phyloP scores from a whole-genome alignment of 2,329 filamentous ascomycete genomes.

The Hypomyces perniciosus region DNA sequence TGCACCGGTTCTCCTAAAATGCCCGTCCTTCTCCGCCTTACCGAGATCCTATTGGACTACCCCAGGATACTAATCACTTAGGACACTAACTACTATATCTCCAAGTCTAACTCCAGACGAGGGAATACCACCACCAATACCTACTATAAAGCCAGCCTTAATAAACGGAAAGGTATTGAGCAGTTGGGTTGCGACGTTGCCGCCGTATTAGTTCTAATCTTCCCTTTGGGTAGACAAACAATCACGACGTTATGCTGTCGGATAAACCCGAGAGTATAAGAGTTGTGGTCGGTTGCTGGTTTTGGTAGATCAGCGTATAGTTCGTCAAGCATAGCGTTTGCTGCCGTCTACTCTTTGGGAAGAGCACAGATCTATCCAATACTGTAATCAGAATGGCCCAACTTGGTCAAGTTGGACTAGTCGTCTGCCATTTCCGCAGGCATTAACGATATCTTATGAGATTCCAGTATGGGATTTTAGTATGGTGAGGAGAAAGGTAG shows the following conservation, averaged over 20 bases:
- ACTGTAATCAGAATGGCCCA: no score
- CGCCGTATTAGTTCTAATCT: conserved; percentile 24
- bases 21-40: background rate
- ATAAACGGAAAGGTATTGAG: conserved; percentile 24
- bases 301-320: background rate
- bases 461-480: no score
- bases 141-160: conserved; percentile 15
- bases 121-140: conserved; percentile 17
- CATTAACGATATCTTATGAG: no score
- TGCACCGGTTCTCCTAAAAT: background rate
- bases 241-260: conserved; percentile 26
- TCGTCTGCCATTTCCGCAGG: no score
- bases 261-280: conserved; percentile 23
- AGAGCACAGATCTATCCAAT: no score
- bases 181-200: conserved; percentile 26
- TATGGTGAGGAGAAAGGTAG: no score
- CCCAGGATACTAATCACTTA: background rate
- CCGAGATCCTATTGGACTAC: background rate
- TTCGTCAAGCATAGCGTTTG: conserved; percentile 14
- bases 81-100: background rate
- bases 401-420: no score
- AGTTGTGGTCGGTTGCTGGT: conserved; percentile 10
- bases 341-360: background rate
- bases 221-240: conserved; percentile 24
- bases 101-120: conserved; percentile 9